Evolutionary conservation across 129 eudicot species (phyloP).

Genomic region (Kitagawia praeruptora): DNA sequence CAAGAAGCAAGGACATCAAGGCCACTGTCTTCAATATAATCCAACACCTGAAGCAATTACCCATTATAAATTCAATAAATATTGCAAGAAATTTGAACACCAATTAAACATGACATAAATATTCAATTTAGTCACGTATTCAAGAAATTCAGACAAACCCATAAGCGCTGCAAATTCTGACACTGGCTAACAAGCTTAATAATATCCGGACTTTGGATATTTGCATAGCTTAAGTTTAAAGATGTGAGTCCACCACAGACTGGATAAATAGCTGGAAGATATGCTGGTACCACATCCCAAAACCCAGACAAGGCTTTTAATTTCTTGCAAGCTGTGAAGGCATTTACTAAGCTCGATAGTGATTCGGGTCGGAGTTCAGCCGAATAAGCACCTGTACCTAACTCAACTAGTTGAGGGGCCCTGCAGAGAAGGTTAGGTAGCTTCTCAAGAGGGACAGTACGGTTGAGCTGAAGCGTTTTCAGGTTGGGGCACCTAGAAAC

Average conservation of each 20-base stretch:
- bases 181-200: conserved; percentile 52
- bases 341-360: conserved; percentile 30
- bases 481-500: conserved; percentile 59
- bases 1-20: conserved; percentile 49
- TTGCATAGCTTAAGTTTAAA: conserved; percentile 59
- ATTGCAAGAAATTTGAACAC: background rate
- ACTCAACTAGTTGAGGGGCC: conserved; percentile 61
- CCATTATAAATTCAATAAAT: conserved; percentile 5
- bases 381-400: conserved; percentile 60
- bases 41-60: conserved; percentile 42
- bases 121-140: background rate
- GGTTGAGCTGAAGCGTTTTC: conserved; percentile 56
- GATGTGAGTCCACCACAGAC: conserved; percentile 58
- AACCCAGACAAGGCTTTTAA: conserved; percentile 64
- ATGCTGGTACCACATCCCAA: conserved; percentile 65
- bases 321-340: conserved; percentile 49
- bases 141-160: conserved; percentile 33
- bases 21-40: conserved; percentile 68
- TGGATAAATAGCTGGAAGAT: conserved; percentile 59
- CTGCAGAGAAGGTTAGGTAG: conserved; percentile 40
- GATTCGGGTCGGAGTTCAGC: conserved; percentile 48
- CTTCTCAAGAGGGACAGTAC: conserved; percentile 59
- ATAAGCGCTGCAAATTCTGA: conserved; percentile 48
- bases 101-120: background rate
- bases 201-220: conserved; percentile 52